phyloP scores from a whole-genome alignment of 139 green algal genomes.

The Chlorella sorokiniana region DNA sequence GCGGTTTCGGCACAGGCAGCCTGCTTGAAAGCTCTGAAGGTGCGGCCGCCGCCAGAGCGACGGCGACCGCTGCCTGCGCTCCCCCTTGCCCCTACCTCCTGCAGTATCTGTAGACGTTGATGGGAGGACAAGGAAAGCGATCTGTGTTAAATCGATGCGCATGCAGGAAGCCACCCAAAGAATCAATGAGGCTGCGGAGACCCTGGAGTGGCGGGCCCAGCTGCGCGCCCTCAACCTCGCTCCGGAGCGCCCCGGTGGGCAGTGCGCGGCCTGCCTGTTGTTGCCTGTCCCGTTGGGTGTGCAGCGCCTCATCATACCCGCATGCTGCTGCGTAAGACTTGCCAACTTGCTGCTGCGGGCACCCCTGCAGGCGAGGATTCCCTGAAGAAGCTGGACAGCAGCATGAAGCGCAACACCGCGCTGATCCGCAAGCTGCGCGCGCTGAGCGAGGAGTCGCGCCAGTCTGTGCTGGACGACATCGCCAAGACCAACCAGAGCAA shows the following conservation, averaged over 20 bases:
- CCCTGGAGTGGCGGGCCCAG: constrained; percentile 11
- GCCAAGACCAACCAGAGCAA: constrained; percentile 83
- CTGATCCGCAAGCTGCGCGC: constrained; percentile 85
- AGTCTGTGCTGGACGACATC: constrained; percentile 75
- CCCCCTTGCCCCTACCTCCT: background rate
- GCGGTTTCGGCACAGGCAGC: background rate
- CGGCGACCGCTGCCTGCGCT: background rate
- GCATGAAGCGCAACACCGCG: constrained; percentile 91
- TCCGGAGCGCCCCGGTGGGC: constrained; percentile 14
- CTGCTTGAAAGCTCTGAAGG: background rate
- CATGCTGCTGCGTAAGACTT: too few relatives aligned
- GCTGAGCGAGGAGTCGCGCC: constrained; percentile 71
- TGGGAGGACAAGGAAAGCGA: background rate
- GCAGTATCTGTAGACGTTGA: background rate
- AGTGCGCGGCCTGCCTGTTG: background rate
- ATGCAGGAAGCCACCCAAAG: constrained; percentile 19
- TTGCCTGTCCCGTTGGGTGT: background rate
- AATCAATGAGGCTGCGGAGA: constrained; percentile 19
- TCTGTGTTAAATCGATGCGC: background rate
- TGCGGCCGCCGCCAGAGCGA: background rate
- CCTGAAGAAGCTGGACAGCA: constrained; percentile 74
- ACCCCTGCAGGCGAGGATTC: constrained; percentile 21
- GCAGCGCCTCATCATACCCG: too few relatives aligned
- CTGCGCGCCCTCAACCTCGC: constrained; percentile 27
- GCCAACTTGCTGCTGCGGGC: background rate